Base-by-base conservation (phyloP, 2,329 filamentous ascomycete genomes). In the Chaetomium globosum region DNA sequence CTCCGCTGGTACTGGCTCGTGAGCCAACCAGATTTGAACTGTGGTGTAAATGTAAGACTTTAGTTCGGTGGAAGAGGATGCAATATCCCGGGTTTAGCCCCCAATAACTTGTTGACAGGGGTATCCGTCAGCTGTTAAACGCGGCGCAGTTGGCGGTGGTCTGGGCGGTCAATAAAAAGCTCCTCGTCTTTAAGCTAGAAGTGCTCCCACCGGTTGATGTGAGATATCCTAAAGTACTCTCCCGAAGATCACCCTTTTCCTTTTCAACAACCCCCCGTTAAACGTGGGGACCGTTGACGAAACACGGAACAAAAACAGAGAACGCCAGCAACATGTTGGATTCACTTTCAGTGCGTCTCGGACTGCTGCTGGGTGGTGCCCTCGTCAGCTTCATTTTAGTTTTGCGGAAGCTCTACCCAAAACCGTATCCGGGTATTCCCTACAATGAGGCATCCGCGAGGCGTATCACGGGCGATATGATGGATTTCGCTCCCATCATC, bases 371-470 rank as follows among this genome's bases (percentile, higher is more conserved):
- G 21, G 56, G 62, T 28, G 23, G 59, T 4, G 62, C 49, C 13
- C 13, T 31, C n/a, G 12, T 19, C 16, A 57, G 28, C 28, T 33
- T 58, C 19, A 16, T 66, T 12, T 10, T 63, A 26, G 6, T 61
- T 33, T 16, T 61, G 21, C 63, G 62, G 39, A 65, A 63, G 55
- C 59, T 65, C 43, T 65, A 63, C 19, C 66, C 68, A 2, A 61
- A 56, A 30, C 66, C 61, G 1, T 61, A 65, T 31, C 68, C 66
- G 4, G 67, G 63, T 28, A 69, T 70, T 39, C 68, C 65, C 0
- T 65, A 68, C 65, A 69, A 67, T 36, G 48, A 46, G 23, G 61
- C 46, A 4, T 65, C 65, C 10, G 55, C 63, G 33, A 60, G 58
- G 13, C 65, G 64, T 10, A 16, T 68, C 6, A 31, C 49, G 2